Conservation (phyloP, 1,284 basidiomycete species). For the Cryptococcus sp. region DNA sequence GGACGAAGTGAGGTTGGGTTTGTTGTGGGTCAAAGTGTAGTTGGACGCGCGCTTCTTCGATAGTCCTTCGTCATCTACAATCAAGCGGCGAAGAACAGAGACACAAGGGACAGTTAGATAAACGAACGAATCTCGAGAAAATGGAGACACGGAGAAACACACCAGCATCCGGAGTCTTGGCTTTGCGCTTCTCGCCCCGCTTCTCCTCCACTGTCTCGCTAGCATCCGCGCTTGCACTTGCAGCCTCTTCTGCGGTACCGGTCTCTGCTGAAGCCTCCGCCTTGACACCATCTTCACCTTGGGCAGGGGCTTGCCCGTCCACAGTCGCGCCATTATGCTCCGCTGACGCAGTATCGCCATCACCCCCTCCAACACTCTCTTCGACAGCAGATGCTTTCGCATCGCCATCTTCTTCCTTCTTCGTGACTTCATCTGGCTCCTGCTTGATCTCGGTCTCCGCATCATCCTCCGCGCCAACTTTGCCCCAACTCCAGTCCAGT, state of each 20-base stretch:
- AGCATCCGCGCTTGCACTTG: conserved; percentile 2
- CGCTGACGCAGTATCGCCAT: background rate
- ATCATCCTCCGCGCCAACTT: conserved; percentile 34
- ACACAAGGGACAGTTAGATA: background rate
- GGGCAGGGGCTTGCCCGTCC: background rate
- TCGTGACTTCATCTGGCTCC: conserved; percentile 13
- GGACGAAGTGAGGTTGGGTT: conserved; percentile 30
- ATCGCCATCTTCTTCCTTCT: conserved; percentile 10
- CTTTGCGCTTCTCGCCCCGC: conserved; percentile 51
- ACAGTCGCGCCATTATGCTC: background rate
- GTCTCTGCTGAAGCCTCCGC: conserved; percentile 5
- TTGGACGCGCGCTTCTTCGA: conserved; percentile 45
- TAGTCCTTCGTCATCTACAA: conserved; percentile 30
- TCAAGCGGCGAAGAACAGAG: background rate
- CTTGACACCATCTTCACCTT: conserved; percentile 1
- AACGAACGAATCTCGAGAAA: background rate
- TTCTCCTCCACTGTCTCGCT: conserved; percentile 29
- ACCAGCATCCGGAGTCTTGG: conserved; percentile 50
- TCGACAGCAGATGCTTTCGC: background rate
- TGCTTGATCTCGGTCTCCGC: conserved; percentile 20
- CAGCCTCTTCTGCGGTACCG: conserved; percentile 6
- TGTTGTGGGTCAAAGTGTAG: conserved; percentile 47
- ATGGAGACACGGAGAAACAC: conserved; percentile 20
- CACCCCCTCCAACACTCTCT: background rate
- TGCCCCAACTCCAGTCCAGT: conserved; percentile 55